Base-by-base conservation (phyloP, 2,329 filamentous ascomycete genomes). In the Stenocarpella maydis region DNA sequence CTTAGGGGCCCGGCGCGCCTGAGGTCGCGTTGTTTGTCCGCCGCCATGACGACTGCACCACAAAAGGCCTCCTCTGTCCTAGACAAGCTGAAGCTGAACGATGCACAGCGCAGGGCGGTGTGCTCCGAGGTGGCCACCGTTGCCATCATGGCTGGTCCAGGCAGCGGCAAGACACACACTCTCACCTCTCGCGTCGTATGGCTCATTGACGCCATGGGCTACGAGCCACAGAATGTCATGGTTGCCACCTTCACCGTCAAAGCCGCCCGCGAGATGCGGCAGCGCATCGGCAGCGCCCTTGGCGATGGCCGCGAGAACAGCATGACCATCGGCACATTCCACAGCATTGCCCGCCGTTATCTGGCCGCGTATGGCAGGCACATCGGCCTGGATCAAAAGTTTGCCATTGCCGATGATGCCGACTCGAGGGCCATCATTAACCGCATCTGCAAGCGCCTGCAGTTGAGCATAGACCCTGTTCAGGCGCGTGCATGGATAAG, bases 221-320 rank as follows among this genome's bases (percentile, higher is more conserved):
- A 93, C 74, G 87, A 89, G 68, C 95, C 95, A 76, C 90, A 92
- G 82, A 94, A 98, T 81, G 90, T 98, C 75, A 90, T 99, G 70
- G 95, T 98, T 70, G 96, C 95, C 71, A 98, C 95, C 0, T 99
- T 99, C 77, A 99, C 96, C 2, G 94, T 97, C 78, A 98, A 98
- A 79, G 95, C 96, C 1, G 93, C 95, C 21, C 88, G 84, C 21
- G 95, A 98, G 82, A 99, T 99, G 95, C 94, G 94, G 76, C 90
- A 94, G 76, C 89, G 95, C 9, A 93, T 98, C 68, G 89, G 90
- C 0, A 91, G 87, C 69, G 86, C 93, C n/a, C 85, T 98, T n/a
- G 94, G 94, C 1, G 87, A 91, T 71, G 90, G 90, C 7, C 82
- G 90, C 19, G 92, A 94, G 77, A 90, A 87, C 67, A 92, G 90